Base-by-base conservation (phyloP, 2,329 filamentous ascomycete species). In the Penicillium sp. region DNA sequence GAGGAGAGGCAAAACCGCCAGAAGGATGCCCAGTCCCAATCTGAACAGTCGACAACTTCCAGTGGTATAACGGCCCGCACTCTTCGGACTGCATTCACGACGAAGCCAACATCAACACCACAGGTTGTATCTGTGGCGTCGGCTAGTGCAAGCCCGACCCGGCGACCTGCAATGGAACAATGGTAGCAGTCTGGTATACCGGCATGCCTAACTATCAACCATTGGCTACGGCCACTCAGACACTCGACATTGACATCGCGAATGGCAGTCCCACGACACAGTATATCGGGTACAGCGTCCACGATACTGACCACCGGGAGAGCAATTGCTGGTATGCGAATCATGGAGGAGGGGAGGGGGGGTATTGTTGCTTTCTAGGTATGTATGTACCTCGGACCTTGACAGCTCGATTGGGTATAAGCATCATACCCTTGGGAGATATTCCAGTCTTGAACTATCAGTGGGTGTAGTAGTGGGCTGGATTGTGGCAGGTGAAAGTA, bases 171-270 rank as follows among this genome's bases (percentile, higher is more conserved):
- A 57, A 57, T 31, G 54, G 59, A 3, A 54, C 49, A 27, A 56
- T 60, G 56, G 61, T 64, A 7, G 48, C 48, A 24, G 52, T 63
- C 23, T 65, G 63, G 56, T 64, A 43, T 10, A 65, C 62, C 2
- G 63, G 63, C 7, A 61, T 64, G 63, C 63, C 63, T 2, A 64
- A 59, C 46, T 65, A 65, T 46, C 42, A 63, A n/a, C 63, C 62
- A 1, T 65, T 62, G 63, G 63, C 0, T 65, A 64, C 38, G 62
- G 63, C 0, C 62, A 62, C 0, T 48, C 53, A 65, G 25, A 65
- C 61, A 0, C 58, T 65, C 3, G 50, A 56, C 9, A 64, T 65
- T 42, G 51, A 54, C 6, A 65, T 65, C 28, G 49, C 47, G 0
- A 61, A 65, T 29, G 63, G 63, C 2, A 39, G 24, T 65, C 62